These are phyloP conservation scores for Cyberlindnera amylophila DNA, from an alignment of 805 yeast species.

Conservation along the genomic window DNA sequence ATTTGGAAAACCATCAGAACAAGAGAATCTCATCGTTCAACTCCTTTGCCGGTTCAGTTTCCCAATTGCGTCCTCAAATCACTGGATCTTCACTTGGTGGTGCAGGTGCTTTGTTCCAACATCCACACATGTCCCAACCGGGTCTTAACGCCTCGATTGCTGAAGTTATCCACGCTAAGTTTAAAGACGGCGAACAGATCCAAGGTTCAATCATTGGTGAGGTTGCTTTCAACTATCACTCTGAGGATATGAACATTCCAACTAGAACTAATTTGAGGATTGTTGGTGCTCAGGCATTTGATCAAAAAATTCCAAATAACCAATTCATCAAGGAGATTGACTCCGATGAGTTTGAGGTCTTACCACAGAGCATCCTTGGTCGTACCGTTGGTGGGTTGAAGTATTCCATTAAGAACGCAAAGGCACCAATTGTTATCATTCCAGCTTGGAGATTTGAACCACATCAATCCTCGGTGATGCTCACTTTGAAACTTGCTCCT, in stretches of 20 bases:
- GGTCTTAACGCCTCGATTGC: conserved; percentile 82
- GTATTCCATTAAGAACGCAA: conserved; percentile 52
- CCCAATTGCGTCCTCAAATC: conserved; percentile 37
- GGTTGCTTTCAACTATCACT: conserved; percentile 70
- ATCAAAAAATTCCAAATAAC: conserved; percentile 48
- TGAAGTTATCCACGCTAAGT: conserved; percentile 76
- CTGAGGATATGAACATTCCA: conserved; percentile 34
- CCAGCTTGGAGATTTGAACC: conserved; percentile 91
- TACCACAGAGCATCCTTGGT: conserved; percentile 49
- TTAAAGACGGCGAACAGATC: conserved; percentile 59
- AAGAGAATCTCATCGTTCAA: conserved; percentile 27
- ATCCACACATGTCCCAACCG: conserved; percentile 46
- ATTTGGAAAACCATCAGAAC: conserved; percentile 25
- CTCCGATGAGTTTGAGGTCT: conserved; percentile 38
- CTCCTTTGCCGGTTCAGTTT: conserved; percentile 28
- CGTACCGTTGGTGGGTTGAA: conserved; percentile 79
- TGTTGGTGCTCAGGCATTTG: conserved; percentile 37
- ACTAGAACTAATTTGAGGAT: conserved; percentile 40
- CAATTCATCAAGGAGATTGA: conserved; percentile 50
- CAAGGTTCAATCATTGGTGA: conserved; percentile 77
- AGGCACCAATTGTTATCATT: conserved; percentile 64
- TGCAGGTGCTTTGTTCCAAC: conserved; percentile 40
- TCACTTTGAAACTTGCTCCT: conserved; percentile 59
- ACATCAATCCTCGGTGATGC: conserved; percentile 79
- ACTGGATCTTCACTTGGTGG: conserved; percentile 39